Evolutionary conservation across 2,329 filamentous ascomycete species (phyloP).

Genomic region (Clarireedia homoeocarpa): DNA sequence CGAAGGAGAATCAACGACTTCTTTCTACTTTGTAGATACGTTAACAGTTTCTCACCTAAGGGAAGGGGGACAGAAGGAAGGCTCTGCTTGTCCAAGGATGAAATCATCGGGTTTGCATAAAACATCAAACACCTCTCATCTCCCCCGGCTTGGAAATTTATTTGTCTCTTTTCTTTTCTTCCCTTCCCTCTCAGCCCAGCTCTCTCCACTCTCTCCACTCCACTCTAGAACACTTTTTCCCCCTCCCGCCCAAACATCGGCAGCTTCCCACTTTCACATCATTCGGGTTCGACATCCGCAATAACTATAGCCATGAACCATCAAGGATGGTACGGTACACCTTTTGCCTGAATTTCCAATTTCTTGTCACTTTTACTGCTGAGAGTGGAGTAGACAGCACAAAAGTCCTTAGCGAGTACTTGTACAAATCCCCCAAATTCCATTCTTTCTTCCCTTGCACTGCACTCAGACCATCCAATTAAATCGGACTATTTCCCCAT

Average conservation of each 20-base stretch:
- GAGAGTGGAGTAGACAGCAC: too few relatives aligned
- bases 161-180: background rate
- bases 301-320: too few relatives aligned
- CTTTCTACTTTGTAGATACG: too few relatives aligned
- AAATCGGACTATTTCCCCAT: background rate
- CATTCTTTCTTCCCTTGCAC: too few relatives aligned
- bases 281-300: background rate
- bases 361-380: background rate
- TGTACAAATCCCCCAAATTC: too few relatives aligned
- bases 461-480: background rate
- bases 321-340: too few relatives aligned
- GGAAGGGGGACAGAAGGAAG: too few relatives aligned
- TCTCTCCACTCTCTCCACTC: background rate
- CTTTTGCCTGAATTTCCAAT: background rate
- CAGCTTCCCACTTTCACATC: background rate
- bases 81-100: too few relatives aligned
- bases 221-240: background rate
- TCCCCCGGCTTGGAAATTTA: background rate
- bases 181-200: background rate
- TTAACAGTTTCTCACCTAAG: too few relatives aligned
- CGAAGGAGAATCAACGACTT: background rate
- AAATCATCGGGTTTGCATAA: too few relatives aligned
- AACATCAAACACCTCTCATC: background rate
- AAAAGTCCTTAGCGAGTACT: too few relatives aligned
- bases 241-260: background rate